These are phyloP conservation scores for Xylaria sp. DNA, from an alignment of 2,329 filamentous ascomycete genomes.

Conservation along the genomic window DNA sequence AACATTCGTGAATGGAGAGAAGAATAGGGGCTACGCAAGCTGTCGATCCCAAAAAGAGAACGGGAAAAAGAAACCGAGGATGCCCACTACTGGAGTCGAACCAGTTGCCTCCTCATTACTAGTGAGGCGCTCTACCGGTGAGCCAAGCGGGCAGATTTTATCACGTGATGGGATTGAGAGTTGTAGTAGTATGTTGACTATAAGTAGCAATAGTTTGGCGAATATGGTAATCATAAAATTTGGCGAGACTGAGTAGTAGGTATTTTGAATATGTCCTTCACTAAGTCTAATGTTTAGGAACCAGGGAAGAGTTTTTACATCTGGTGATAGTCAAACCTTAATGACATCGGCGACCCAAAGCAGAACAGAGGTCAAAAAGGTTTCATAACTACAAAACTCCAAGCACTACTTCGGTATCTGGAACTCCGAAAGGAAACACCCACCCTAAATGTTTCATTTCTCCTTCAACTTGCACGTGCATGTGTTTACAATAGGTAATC, in stretches of 20 bases:
- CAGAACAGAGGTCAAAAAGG: too few relatives aligned
- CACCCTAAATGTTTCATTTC: too few relatives aligned
- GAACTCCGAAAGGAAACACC: too few relatives aligned
- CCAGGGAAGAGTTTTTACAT: too few relatives aligned
- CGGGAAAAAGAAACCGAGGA: neutral
- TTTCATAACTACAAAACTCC: too few relatives aligned
- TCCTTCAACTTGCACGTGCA: too few relatives aligned
- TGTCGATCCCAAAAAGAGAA: neutral
- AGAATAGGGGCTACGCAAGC: neutral
- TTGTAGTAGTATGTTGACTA: neutral
- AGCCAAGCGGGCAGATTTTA: conserved; percentile 27
- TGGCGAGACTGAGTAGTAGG: too few relatives aligned
- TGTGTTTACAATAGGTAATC: conserved; percentile 36
- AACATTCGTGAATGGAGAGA: too few relatives aligned
- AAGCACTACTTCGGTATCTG: too few relatives aligned
- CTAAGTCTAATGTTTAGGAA: neutral
- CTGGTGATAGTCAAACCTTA: too few relatives aligned
- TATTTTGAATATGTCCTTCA: neutral
- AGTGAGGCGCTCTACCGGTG: conserved; percentile 31
- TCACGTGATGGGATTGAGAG: conserved; percentile 8
- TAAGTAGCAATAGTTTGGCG: neutral
- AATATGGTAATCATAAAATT: too few relatives aligned
- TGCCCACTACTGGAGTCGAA: conserved; percentile 36
- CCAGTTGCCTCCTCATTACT: conserved; percentile 29
- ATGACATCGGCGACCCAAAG: too few relatives aligned